Evolutionary conservation across 805 yeast species (phyloP).

Genomic region (Yamadazyma tumulicola): DNA sequence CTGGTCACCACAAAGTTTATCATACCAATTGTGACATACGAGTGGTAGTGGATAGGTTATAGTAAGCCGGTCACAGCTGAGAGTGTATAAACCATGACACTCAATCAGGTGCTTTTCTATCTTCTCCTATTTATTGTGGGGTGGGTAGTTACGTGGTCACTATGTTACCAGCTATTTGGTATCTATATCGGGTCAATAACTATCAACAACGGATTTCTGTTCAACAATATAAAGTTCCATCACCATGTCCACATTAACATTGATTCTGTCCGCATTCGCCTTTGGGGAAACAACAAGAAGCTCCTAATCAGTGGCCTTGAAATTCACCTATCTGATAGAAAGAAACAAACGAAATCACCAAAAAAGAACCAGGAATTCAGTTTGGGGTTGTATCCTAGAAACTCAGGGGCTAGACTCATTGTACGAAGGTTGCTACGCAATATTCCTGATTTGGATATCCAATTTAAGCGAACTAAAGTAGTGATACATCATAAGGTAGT

Average conservation of each 20-base stretch:
- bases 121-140: too few species aligned
- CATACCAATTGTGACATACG: too few species aligned
- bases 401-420: constrained; percentile 8
- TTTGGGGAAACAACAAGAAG: constrained; percentile 38
- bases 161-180: constrained; percentile 29
- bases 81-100: too few species aligned
- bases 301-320: constrained; percentile 23
- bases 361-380: not conserved
- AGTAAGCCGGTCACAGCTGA: too few species aligned
- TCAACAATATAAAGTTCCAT: constrained; percentile 25
- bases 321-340: not conserved
- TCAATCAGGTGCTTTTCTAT: too few species aligned
- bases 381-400: constrained; percentile 15
- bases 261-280: constrained; percentile 25
- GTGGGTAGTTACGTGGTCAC: constrained; percentile 20
- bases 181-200: constrained; percentile 29
- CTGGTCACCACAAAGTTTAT: too few species aligned
- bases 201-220: constrained; percentile 37
- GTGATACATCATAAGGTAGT: constrained; percentile 7
- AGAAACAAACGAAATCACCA: not conserved
- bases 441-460: constrained; percentile 22
- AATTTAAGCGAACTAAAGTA: constrained; percentile 15
- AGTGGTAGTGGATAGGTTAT: too few species aligned
- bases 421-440: constrained; percentile 14
- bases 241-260: constrained; percentile 15